These are phyloP conservation scores for Histomonas meleagridis DNA, from an alignment of 208 protist species.

Conservation along the genomic window DNA sequence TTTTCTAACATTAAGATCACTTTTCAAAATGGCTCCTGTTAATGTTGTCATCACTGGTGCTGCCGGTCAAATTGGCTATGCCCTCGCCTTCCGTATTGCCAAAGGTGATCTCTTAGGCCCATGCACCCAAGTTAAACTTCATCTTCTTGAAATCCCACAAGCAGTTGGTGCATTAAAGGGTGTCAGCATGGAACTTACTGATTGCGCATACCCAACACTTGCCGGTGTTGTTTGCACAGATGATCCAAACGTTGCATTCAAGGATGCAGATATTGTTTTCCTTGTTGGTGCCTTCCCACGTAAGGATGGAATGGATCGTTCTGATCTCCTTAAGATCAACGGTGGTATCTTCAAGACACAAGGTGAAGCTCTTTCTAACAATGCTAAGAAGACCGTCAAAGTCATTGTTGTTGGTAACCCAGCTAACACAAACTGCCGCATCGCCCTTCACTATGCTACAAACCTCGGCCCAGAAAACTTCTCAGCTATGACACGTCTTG, in stretches of 20 bases:
- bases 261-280: conserved; percentile 53
- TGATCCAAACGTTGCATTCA: conserved; percentile 39
- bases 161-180: conserved; percentile 47
- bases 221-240: background rate
- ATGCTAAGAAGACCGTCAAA: conserved; percentile 66
- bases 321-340: conserved; percentile 81
- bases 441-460: conserved; percentile 59
- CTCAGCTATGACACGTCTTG: conserved; percentile 80
- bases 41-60: conserved; percentile 75
- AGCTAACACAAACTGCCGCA: conserved; percentile 85
- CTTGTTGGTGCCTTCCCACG: conserved; percentile 69
- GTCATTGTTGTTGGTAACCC: conserved; percentile 67
- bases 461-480: conserved; percentile 64
- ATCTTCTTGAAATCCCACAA: conserved; percentile 68
- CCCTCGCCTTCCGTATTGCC: conserved; percentile 72
- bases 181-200: conserved; percentile 55
- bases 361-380: conserved; percentile 67
- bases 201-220: conserved; percentile 49
- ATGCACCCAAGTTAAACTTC: conserved; percentile 68
- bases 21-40: conserved; percentile 23
- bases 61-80: conserved; percentile 81
- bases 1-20: no score
- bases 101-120: conserved; percentile 71
- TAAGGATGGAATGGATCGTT: conserved; percentile 79
- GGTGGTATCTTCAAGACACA: conserved; percentile 76